Evolutionary conservation across 1,139 yeast species (phyloP).

Genomic region (Suhomyces chickasaworum): DNA sequence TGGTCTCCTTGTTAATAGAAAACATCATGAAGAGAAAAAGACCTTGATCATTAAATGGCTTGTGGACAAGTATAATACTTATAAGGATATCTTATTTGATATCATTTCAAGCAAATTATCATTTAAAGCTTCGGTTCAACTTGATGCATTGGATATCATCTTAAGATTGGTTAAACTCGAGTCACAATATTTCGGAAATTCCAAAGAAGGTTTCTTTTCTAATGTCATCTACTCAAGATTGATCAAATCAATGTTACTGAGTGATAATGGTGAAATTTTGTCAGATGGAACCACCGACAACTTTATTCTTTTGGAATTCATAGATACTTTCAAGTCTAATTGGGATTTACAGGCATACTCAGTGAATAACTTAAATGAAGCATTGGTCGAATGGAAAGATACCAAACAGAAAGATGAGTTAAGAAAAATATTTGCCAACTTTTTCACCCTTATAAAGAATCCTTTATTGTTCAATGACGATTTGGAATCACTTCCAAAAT

Average conservation of each 20-base stretch:
- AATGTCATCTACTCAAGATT: conserved; percentile 52
- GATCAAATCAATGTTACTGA: conserved; percentile 45
- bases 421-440: conserved; percentile 39
- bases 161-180: conserved; percentile 67
- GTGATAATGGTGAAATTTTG: conserved; percentile 39
- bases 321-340: conserved; percentile 51
- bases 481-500: conserved; percentile 37
- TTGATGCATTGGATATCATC: conserved; percentile 64
- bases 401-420: conserved; percentile 21
- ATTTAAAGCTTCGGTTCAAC: conserved; percentile 47
- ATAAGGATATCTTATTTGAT: conserved; percentile 47
- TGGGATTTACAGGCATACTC: conserved; percentile 74
- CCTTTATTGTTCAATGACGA: conserved; percentile 27
- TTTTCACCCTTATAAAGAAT: conserved; percentile 39
- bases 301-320: conserved; percentile 61
- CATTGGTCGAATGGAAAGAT: conserved; percentile 26
- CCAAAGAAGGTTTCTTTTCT: conserved; percentile 62
- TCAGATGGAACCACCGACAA: conserved; percentile 54
- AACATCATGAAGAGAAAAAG: conserved; percentile 48
- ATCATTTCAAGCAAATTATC: conserved; percentile 38
- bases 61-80: conserved; percentile 58
- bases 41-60: conserved; percentile 63
- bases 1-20: conserved; percentile 45
- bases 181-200: conserved; percentile 50
- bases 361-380: conserved; percentile 39